Evolutionary conservation across 352 stramenopile species (phyloP).

Genomic region (Globisporangium polare): DNA sequence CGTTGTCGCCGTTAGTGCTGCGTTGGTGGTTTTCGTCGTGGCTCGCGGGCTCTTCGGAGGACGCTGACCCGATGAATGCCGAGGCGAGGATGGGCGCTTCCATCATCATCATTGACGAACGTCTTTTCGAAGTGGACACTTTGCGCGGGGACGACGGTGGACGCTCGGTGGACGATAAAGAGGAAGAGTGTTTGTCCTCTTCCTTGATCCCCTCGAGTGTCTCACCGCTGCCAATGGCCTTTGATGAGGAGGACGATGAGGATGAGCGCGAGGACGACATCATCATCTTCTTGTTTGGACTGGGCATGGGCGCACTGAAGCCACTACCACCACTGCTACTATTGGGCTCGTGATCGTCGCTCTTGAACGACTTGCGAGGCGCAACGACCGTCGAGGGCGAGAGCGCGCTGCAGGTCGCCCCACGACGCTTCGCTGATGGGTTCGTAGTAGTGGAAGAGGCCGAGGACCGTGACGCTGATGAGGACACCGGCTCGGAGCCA

Average conservation of each 20-base stretch:
- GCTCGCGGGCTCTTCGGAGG: constrained; percentile 11
- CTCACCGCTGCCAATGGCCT: constrained; percentile 9
- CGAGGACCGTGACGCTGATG: background rate
- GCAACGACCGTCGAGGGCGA: constrained; percentile 4
- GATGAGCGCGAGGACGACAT: background rate
- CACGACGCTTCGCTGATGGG: constrained; percentile 25
- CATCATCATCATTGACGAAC: constrained; percentile 12
- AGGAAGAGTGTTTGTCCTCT: constrained; percentile 21
- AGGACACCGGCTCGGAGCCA: constrained; percentile 16
- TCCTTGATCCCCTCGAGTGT: constrained; percentile 44
- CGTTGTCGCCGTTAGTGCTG: background rate
- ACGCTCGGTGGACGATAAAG: background rate
- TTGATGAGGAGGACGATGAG: background rate
- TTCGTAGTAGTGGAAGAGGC: background rate
- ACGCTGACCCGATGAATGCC: constrained; percentile 18
- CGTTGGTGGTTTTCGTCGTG: constrained; percentile 16
- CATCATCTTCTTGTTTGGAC: constrained; percentile 15
- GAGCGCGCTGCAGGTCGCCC: constrained; percentile 4
- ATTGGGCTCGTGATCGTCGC: constrained; percentile 3
- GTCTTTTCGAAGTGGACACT: constrained; percentile 15
- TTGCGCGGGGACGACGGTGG: constrained; percentile 22
- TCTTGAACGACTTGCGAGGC: constrained; percentile 21
- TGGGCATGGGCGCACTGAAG: constrained; percentile 11
- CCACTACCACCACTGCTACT: constrained; percentile 15
- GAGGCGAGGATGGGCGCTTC: constrained; percentile 69